phyloP scores from a whole-genome alignment of 2,329 filamentous ascomycete genomes.

The Fusarium bactridioides region DNA sequence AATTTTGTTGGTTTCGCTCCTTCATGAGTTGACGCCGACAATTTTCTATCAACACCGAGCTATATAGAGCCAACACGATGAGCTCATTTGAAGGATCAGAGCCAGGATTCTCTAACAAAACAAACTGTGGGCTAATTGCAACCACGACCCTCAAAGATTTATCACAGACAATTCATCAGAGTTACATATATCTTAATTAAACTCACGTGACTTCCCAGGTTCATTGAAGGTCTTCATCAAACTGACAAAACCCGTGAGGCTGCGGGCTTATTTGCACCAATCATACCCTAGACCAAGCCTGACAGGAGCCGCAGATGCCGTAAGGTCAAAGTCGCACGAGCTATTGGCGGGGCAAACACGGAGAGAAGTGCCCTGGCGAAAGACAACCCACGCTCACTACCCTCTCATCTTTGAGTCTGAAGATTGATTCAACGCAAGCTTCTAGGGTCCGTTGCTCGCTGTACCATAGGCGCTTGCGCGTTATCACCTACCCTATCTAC shows the following conservation, averaged over 20 bases:
- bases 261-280: conserved; percentile 26
- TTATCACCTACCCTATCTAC: background rate
- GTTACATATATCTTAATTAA: background rate
- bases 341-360: conserved; percentile 31
- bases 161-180: background rate
- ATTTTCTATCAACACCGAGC: background rate
- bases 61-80: background rate
- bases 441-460: conserved; percentile 15
- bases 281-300: conserved; percentile 17
- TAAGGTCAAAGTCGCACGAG: conserved; percentile 21
- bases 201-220: conserved; percentile 17
- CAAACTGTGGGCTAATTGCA: background rate
- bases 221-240: background rate
- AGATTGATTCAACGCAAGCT: conserved; percentile 22
- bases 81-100: background rate
- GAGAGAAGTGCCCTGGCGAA: conserved; percentile 28
- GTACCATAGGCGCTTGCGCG: background rate
- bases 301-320: conserved; percentile 33
- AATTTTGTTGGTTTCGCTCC: background rate
- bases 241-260: background rate
- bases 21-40: background rate
- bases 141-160: background rate
- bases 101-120: background rate
- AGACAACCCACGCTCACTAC: conserved; percentile 14
- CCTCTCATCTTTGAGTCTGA: conserved; percentile 15